A percentile compares a stretch with the other conserved stretches of the same genome.
These are phyloP conservation scores for Phytophthora crassamura DNA, from an alignment of 352 stramenopile species.

Conservation along the genomic window DNA sequence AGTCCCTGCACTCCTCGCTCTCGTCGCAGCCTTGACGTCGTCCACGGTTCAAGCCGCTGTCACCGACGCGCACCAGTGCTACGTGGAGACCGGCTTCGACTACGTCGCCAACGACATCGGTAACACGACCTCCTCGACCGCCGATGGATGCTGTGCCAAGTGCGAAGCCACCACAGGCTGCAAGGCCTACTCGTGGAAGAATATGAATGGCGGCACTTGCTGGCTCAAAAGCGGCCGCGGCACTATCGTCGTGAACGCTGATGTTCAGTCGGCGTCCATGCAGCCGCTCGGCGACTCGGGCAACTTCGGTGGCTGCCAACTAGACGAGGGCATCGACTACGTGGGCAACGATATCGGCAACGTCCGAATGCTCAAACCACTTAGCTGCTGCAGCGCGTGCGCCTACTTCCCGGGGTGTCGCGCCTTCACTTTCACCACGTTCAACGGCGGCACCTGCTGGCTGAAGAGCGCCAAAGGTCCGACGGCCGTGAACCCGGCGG, in stretches of 20 bases:
- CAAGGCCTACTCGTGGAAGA: conserved; percentile 52
- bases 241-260: conserved; percentile 18
- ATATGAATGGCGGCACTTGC: conserved; percentile 55
- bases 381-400: conserved; percentile 19
- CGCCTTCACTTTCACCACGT: conserved; percentile 32
- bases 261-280: conserved; percentile 20
- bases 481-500: conserved; percentile 1
- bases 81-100: conserved; percentile 35
- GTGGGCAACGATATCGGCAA: conserved; percentile 21
- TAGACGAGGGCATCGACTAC: conserved; percentile 29
- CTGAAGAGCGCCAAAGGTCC: conserved; percentile 18
- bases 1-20: background rate
- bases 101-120: conserved; percentile 41
- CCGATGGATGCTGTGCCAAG: conserved; percentile 25
- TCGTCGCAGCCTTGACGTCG: background rate
- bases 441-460: conserved; percentile 32
- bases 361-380: conserved; percentile 20
- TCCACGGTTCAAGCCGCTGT: conserved; percentile 14
- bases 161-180: conserved; percentile 31
- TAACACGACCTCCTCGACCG: conserved; percentile 7
- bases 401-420: conserved; percentile 24
- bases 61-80: conserved; percentile 24
- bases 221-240: conserved; percentile 62
- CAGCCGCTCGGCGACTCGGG: conserved; percentile 6
- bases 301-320: conserved; percentile 12